Percentiles rank a stretch among this genome's conserved stretches.
These are phyloP conservation scores for Artemisia tridentata DNA, from an alignment of 129 eudicot genomes.

Conservation along the genomic window DNA sequence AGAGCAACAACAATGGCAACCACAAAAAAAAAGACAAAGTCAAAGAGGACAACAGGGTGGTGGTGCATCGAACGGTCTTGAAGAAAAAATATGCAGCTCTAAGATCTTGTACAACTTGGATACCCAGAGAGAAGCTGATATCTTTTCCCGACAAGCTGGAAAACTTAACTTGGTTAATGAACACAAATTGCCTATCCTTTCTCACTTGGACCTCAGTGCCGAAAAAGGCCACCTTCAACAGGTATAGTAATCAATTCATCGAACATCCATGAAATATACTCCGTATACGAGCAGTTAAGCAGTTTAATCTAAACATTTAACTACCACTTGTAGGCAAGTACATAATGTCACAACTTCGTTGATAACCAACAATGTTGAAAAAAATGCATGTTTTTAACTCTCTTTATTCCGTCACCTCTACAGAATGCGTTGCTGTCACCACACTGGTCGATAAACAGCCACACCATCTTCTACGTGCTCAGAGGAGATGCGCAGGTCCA, in stretches of 20 bases:
- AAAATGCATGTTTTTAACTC: too few relatives aligned
- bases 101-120: slow-evolving; percentile 48
- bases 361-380: too few relatives aligned
- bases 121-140: slow-evolving; percentile 44
- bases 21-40: not conserved
- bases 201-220: slow-evolving; percentile 54
- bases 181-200: slow-evolving; percentile 58
- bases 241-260: slow-evolving; percentile 19
- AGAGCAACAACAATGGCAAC: slow-evolving; percentile 13
- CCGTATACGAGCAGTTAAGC: not conserved
- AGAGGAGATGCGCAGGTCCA: slow-evolving; percentile 58
- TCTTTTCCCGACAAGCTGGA: slow-evolving; percentile 57
- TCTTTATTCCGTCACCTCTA: not conserved
- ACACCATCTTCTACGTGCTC: slow-evolving; percentile 50
- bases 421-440: slow-evolving; percentile 58
- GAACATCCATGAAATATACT: too few relatives aligned
- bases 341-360: not conserved
- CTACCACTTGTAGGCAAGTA: not conserved
- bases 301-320: not conserved
- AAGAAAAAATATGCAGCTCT: slow-evolving; percentile 53
- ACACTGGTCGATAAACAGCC: slow-evolving; percentile 57
- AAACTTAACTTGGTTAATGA: slow-evolving; percentile 38
- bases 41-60: not conserved
- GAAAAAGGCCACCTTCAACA: slow-evolving; percentile 60
- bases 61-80: slow-evolving; percentile 34